These are phyloP conservation scores for Talaromyces pinophilus DNA, from an alignment of 2,329 filamentous ascomycete species.

Conservation along the genomic window DNA sequence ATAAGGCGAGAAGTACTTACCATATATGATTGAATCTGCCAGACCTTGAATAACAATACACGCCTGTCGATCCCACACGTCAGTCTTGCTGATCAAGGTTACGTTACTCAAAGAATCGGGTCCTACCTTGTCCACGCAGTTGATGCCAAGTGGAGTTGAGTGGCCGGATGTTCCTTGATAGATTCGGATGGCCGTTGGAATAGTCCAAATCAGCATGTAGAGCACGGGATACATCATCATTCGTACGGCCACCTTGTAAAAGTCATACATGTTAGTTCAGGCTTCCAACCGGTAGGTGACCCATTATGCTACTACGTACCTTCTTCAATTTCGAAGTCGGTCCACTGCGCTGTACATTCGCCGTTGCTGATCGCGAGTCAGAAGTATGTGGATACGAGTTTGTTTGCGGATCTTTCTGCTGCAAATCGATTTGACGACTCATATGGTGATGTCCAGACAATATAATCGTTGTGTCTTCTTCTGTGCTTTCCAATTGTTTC, in stretches of 20 bases:
- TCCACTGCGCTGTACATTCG: not conserved
- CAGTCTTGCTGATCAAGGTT: not conserved
- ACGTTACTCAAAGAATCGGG: not conserved
- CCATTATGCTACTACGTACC: not conserved
- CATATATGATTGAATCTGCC: slow-evolving; percentile 8
- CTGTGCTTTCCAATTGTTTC: slow-evolving; percentile 8
- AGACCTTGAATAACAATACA: slow-evolving; percentile 16
- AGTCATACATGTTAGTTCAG: not conserved
- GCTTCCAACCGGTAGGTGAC: not conserved
- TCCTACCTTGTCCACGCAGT: slow-evolving; percentile 14
- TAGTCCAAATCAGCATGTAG: slow-evolving; percentile 16
- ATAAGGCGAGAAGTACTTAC: not conserved
- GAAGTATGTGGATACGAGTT: not conserved
- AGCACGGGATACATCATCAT: slow-evolving; percentile 20
- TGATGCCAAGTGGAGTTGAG: slow-evolving; percentile 4
- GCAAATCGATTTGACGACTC: not conserved
- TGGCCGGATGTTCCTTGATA: slow-evolving; percentile 11
- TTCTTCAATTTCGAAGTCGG: slow-evolving; percentile 15
- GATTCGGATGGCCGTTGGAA: slow-evolving; percentile 15
- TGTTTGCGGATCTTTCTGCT: not conserved
- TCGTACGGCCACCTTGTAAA: slow-evolving; percentile 5
- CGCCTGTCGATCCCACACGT: not conserved
- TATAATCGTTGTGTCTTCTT: slow-evolving; percentile 19
- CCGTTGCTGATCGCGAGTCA: not conserved
- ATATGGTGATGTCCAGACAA: not conserved